phyloP scores from a whole-genome alignment of 1,284 basidiomycete species.

The Malassezia pachydermatis region DNA sequence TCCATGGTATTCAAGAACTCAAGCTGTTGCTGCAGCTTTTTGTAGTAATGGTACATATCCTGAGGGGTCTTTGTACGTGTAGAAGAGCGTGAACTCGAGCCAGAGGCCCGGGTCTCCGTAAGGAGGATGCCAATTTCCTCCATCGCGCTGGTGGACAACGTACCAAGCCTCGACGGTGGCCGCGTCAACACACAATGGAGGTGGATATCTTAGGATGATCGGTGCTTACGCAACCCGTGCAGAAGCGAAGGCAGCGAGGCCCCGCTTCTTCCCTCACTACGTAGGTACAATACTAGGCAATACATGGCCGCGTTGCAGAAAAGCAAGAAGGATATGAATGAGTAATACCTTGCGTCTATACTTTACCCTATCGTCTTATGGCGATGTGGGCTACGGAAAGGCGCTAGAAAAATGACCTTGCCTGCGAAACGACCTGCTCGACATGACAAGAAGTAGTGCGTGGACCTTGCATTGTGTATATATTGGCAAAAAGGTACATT shows the following conservation, averaged over 20 bases:
- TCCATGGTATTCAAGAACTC: conserved; percentile 48
- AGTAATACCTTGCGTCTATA: conserved; percentile 7
- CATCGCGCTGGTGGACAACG: conserved; percentile 21
- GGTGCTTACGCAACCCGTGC: neutral
- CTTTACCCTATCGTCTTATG: conserved; percentile 10
- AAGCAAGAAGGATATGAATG: neutral
- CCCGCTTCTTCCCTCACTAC: neutral
- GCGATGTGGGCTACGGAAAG: conserved; percentile 17
- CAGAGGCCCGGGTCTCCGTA: conserved; percentile 3
- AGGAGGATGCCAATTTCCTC: conserved; percentile 42
- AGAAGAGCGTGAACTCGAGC: neutral
- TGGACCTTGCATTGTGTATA: no score
- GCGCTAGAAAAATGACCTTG: no score
- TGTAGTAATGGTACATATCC: conserved; percentile 35
- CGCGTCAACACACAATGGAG: conserved; percentile 4
- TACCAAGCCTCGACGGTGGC: neutral
- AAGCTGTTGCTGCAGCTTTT: conserved; percentile 47
- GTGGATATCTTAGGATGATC: neutral
- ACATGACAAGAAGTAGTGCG: no score
- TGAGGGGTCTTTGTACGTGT: neutral
- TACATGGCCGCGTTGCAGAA: neutral
- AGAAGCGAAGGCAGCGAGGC: no score
- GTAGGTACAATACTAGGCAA: neutral
- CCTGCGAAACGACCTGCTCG: no score
- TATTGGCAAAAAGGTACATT: no score